phyloP scores from a whole-genome alignment of 164 flowering plant species.

The Tetracentron sinense region DNA sequence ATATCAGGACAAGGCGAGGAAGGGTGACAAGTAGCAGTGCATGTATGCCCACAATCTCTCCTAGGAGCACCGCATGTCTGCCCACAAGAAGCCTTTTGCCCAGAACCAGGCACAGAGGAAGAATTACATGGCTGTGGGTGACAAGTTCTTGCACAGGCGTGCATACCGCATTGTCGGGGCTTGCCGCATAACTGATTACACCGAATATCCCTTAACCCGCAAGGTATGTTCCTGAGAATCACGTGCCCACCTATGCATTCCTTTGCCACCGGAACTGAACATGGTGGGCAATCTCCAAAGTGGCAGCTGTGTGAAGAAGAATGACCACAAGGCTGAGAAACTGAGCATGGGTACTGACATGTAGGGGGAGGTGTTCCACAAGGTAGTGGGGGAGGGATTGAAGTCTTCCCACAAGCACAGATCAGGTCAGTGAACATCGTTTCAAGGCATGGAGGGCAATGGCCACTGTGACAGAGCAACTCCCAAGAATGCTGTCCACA shows the following conservation, averaged over 20 bases:
- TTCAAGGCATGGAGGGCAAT: conserved; percentile 93
- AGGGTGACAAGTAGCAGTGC: conserved; percentile 77
- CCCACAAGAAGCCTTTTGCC: conserved; percentile 61
- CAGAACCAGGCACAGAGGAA: conserved; percentile 23
- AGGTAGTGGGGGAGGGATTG: conserved; percentile 89
- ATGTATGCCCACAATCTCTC: conserved; percentile 90
- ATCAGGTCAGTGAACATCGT: conserved; percentile 84
- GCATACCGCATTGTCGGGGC: conserved; percentile 90
- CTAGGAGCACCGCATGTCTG: conserved; percentile 96
- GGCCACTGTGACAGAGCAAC: conserved; percentile 86
- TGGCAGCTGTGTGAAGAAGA: conserved; percentile 81
- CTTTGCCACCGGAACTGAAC: conserved; percentile 83
- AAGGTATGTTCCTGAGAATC: conserved; percentile 86
- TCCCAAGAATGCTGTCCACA: conserved; percentile 94
- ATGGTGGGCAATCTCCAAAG: conserved; percentile 96
- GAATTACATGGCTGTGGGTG: conserved; percentile 79
- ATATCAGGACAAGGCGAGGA: conserved; percentile 69
- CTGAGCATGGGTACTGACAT: conserved; percentile 75
- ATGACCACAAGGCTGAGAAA: conserved; percentile 94
- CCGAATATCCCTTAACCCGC: conserved; percentile 86
- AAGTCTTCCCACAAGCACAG: conserved; percentile 91
- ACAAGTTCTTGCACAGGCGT: conserved; percentile 86
- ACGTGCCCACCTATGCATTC: conserved; percentile 96
- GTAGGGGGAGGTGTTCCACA: conserved; percentile 93
- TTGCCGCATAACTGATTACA: conserved; percentile 90